These are phyloP conservation scores for Kuraishia capsulata DNA, from an alignment of 805 yeast genomes.

Conservation along the genomic window DNA sequence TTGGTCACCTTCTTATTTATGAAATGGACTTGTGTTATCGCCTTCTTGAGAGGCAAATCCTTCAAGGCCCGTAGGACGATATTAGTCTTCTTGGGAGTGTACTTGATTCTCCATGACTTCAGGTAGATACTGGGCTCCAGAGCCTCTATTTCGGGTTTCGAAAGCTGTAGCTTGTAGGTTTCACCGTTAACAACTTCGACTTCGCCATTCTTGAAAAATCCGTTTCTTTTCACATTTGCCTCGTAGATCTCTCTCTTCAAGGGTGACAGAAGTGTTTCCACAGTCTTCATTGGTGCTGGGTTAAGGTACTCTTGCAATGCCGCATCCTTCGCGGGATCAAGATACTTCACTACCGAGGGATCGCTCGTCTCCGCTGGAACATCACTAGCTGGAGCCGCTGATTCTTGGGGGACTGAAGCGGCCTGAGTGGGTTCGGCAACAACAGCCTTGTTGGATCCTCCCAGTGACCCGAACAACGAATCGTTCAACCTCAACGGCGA, in stretches of 20 bases:
- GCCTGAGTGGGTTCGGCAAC: background rate
- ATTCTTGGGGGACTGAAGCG: background rate
- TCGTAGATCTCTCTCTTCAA: slow-evolving; percentile 59
- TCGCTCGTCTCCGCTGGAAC: background rate
- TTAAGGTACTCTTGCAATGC: slow-evolving; percentile 41
- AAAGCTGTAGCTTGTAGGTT: slow-evolving; percentile 45
- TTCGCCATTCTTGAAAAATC: slow-evolving; percentile 61
- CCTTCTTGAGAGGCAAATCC: slow-evolving; percentile 61
- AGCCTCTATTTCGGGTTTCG: slow-evolving; percentile 58
- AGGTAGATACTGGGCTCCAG: slow-evolving; percentile 85
- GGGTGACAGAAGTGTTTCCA: slow-evolving; percentile 53
- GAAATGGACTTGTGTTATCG: slow-evolving; percentile 90
- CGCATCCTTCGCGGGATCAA: slow-evolving; percentile 20
- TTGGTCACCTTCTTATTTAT: slow-evolving; percentile 68
- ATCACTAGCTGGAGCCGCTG: background rate
- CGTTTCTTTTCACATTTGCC: slow-evolving; percentile 49
- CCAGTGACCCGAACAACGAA: background rate
- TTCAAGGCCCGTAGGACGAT: slow-evolving; percentile 69
- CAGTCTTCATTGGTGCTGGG: slow-evolving; percentile 44
- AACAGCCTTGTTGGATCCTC: background rate
- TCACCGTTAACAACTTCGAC: slow-evolving; percentile 36
- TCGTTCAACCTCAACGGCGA: background rate
- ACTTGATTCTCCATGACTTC: slow-evolving; percentile 72
- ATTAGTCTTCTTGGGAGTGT: slow-evolving; percentile 85
- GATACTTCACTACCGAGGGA: slow-evolving; percentile 7